Evolutionary conservation across 2,329 filamentous ascomycete genomes (phyloP).

Genomic region (Colletotrichum lupini): DNA sequence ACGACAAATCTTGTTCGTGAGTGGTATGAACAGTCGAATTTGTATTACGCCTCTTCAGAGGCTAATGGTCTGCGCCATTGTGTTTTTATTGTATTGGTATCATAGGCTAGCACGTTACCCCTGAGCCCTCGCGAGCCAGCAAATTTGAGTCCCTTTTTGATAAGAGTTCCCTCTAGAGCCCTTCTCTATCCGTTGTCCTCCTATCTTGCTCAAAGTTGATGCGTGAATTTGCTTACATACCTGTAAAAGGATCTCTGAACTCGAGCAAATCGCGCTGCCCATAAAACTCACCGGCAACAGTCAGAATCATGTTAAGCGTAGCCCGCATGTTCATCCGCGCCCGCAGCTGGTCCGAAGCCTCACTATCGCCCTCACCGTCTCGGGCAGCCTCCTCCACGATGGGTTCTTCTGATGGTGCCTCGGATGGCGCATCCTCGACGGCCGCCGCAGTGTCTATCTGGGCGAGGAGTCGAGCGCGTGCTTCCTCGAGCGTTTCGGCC

Average conservation of each 20-base stretch:
- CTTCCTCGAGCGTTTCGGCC: slow-evolving; percentile 54
- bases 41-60: slow-evolving; percentile 4
- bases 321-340: slow-evolving; percentile 66
- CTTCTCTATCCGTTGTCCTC: not conserved
- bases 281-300: slow-evolving; percentile 87
- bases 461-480: slow-evolving; percentile 60
- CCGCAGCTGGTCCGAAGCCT: slow-evolving; percentile 41
- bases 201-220: not conserved
- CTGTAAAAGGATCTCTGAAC: slow-evolving; percentile 72
- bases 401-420: slow-evolving; percentile 28
- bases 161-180: too few relatives aligned
- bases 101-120: slow-evolving; percentile 21
- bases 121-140: not conserved
- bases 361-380: slow-evolving; percentile 29
- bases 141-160: slow-evolving; percentile 14
- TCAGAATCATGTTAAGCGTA: slow-evolving; percentile 94
- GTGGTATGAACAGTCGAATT: not conserved
- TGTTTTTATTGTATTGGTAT: slow-evolving; percentile 16
- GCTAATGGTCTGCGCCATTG: not conserved
- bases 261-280: slow-evolving; percentile 88
- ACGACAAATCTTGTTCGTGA: not conserved
- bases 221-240: slow-evolving; percentile 48
- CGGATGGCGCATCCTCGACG: slow-evolving; percentile 42
- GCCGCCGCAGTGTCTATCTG: slow-evolving; percentile 48
- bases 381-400: slow-evolving; percentile 4